Percentiles rank a stretch among this genome's conserved stretches.
Conservation (phyloP, 495 filamentous ascomycete species). For the Talaromyces thailandensis region DNA sequence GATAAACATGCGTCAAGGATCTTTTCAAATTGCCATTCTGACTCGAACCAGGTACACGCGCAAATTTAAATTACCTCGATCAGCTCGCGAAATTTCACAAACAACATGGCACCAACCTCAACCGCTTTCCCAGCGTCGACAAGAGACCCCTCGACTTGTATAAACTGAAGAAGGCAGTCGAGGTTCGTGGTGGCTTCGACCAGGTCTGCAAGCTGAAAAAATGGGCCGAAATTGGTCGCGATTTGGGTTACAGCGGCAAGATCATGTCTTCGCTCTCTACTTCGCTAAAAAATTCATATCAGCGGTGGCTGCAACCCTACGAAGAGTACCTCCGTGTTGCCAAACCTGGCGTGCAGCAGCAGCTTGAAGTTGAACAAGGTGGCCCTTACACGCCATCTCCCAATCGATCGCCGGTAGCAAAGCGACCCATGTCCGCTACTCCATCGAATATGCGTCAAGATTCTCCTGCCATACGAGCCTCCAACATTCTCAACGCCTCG, state of each 20-base stretch:
- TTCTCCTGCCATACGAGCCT: conserved; percentile 63
- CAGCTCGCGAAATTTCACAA: conserved; percentile 95
- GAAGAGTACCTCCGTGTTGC: conserved; percentile 89
- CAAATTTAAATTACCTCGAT: conserved; percentile 93
- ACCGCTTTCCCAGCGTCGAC: conserved; percentile 90
- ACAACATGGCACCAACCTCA: conserved; percentile 88
- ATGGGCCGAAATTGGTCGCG: conserved; percentile 97
- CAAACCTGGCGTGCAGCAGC: conserved; percentile 94
- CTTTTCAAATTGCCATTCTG: conserved; percentile 27
- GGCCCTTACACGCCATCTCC: conserved; percentile 93
- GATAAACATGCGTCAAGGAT: conserved; percentile 24
- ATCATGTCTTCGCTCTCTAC: conserved; percentile 99
- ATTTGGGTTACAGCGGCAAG: conserved; percentile 96
- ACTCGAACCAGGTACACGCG: conserved; percentile 65
- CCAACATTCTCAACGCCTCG: conserved; percentile 57
- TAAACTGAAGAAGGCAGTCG: conserved; percentile 93
- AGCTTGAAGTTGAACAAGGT: conserved; percentile 87
- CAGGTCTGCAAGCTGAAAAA: conserved; percentile 95
- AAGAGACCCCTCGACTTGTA: conserved; percentile 96
- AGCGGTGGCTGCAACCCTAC: conserved; percentile 91
- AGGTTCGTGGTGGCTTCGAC: conserved; percentile 86
- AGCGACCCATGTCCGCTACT: conserved; percentile 52
- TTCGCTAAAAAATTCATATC: conserved; percentile 96
- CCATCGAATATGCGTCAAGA: conserved; percentile 55
- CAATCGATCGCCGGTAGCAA: conserved; percentile 66